Evolutionary conservation across 768 basidiomycete species (phyloP).

Genomic region (Panaeolus cyanescens): DNA sequence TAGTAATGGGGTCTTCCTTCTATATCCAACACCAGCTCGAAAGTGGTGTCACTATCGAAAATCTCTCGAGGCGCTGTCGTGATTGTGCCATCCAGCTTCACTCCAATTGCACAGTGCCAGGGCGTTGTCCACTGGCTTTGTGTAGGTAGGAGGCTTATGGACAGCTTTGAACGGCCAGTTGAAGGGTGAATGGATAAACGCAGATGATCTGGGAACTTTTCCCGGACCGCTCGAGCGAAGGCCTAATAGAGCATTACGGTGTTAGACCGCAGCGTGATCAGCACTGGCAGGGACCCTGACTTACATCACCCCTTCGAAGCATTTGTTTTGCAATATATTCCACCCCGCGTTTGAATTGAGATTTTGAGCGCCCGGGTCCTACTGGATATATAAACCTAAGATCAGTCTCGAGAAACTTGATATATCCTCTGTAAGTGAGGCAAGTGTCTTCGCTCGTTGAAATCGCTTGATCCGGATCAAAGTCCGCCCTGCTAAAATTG

Average conservation of each 20-base stretch:
- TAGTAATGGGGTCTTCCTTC: not conserved
- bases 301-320: not conserved
- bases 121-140: not conserved
- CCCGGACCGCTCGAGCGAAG: not conserved
- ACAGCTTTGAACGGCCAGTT: not conserved
- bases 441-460: not conserved
- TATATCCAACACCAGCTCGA: not conserved
- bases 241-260: not conserved
- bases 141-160: not conserved
- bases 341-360: not conserved
- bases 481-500: not conserved
- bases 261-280: not conserved
- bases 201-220: not conserved
- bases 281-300: not conserved
- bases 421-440: not conserved
- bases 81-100: not conserved
- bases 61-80: not conserved
- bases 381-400: not conserved
- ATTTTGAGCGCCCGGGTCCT: not conserved
- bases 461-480: not conserved
- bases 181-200: not conserved
- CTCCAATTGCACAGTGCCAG: not conserved
- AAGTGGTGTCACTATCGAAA: not conserved
- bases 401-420: not conserved
- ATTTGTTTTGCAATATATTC: not conserved